Conservation (phyloP, 345 rosid genomes). For the Rhizophora mangle region DNA sequence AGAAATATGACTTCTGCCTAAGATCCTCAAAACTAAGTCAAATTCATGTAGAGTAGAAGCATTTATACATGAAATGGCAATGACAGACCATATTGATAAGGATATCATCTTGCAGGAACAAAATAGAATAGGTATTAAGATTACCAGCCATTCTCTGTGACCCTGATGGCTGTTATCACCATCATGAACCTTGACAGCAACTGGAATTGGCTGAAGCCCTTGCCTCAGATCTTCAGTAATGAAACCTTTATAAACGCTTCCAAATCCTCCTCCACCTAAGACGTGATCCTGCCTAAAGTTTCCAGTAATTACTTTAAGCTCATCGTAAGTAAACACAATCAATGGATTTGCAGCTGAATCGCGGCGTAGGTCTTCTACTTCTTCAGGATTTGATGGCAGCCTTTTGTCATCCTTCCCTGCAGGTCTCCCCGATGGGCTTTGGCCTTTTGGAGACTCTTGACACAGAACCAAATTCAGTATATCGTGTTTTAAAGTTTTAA, state of each 20-base stretch:
- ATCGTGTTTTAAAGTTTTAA: too few species aligned
- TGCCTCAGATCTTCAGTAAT: slow-evolving; percentile 58
- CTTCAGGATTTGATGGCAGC: slow-evolving; percentile 88
- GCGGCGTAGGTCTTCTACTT: slow-evolving; percentile 89
- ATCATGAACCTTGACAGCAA: slow-evolving; percentile 96
- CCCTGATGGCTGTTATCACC: slow-evolving; percentile 92
- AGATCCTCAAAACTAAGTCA: slow-evolving; percentile 20
- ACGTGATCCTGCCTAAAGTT: slow-evolving; percentile 88
- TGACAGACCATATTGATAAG: neutral
- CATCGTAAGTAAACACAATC: slow-evolving; percentile 73
- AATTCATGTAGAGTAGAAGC: slow-evolving; percentile 7
- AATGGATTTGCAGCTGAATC: slow-evolving; percentile 78
- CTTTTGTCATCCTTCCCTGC: slow-evolving; percentile 42
- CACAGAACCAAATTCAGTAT: slow-evolving; percentile 10
- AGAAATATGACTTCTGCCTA: slow-evolving; percentile 97
- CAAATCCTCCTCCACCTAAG: slow-evolving; percentile 98
- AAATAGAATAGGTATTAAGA: slow-evolving; percentile 9
- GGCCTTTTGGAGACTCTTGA: slow-evolving; percentile 62
- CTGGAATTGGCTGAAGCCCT: slow-evolving; percentile 61
- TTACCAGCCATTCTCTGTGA: slow-evolving; percentile 99
- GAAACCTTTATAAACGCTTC: slow-evolving; percentile 86
- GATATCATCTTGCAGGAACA: neutral
- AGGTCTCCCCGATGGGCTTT: slow-evolving; percentile 38
- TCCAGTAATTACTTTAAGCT: slow-evolving; percentile 63
- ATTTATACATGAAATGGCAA: neutral